Evolutionary conservation across 495 filamentous ascomycete species (phyloP).

Genomic region (Aspergillus hancockii): DNA sequence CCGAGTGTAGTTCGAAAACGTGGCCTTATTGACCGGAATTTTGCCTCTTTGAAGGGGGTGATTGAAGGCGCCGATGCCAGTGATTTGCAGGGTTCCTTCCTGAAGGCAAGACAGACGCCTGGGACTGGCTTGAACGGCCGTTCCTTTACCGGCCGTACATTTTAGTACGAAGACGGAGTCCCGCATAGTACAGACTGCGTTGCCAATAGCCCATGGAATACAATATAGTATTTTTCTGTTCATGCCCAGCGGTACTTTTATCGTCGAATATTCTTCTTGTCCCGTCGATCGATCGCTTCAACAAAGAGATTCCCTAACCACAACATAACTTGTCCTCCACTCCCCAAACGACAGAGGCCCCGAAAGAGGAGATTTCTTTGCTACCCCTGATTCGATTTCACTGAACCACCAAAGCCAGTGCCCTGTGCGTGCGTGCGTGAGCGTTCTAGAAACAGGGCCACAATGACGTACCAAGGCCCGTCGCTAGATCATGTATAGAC

Average conservation of each 20-base stretch:
- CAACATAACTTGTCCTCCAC: conserved; percentile 19
- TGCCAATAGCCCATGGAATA: conserved; percentile 21
- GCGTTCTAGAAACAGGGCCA: conserved; percentile 16
- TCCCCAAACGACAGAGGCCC: conserved; percentile 19
- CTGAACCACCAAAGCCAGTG: conserved; percentile 13
- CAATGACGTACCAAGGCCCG: conserved; percentile 37
- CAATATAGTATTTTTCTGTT: conserved; percentile 26
- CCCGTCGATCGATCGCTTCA: conserved; percentile 21
- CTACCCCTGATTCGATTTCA: conserved; percentile 21
- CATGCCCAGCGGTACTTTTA: conserved; percentile 19
- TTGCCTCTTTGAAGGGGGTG: conserved; percentile 9
- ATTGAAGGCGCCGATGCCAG: conserved; percentile 11
- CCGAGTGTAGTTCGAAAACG: neutral
- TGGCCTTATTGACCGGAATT: conserved; percentile 8
- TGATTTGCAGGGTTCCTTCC: conserved; percentile 18
- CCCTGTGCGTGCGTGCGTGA: conserved; percentile 14
- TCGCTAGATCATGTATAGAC: conserved; percentile 10
- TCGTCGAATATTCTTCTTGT: conserved; percentile 20
- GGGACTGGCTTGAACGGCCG: conserved; percentile 26
- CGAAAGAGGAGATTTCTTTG: conserved; percentile 20
- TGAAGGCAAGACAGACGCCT: conserved; percentile 14
- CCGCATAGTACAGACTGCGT: conserved; percentile 27
- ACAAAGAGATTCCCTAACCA: conserved; percentile 11
- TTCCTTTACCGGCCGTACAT: conserved; percentile 29
- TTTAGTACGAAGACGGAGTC: conserved; percentile 33